Percentiles rank a stretch among this genome's conserved stretches.
phyloP scores from a whole-genome alignment of 345 rosid species.

The Camelina laxa region DNA sequence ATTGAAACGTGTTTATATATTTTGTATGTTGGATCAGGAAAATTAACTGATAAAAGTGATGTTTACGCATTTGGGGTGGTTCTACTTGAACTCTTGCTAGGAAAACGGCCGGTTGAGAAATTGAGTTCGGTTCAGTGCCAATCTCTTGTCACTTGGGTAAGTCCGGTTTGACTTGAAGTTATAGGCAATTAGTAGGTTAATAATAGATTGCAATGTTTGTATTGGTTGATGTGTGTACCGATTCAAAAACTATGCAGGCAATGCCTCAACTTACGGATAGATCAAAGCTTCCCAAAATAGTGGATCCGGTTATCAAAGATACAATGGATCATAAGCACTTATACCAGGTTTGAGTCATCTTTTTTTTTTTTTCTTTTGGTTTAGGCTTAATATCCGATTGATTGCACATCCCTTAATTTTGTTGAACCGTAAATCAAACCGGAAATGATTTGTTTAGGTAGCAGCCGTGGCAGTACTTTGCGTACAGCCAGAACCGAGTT shows the following conservation, averaged over 20 bases:
- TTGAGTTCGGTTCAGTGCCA: conserved; percentile 84
- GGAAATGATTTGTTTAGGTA: conserved; percentile 52
- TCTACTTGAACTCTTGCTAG: conserved; percentile 85
- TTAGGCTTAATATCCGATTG: not conserved
- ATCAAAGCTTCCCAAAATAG: conserved; percentile 75
- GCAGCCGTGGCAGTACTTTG: conserved; percentile 96
- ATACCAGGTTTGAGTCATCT: conserved; percentile 68
- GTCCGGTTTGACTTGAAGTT: conserved; percentile 2
- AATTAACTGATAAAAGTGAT: conserved; percentile 90
- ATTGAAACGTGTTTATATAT: not conserved
- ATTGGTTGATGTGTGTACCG: conserved; percentile 3
- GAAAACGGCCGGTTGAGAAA: conserved; percentile 89
- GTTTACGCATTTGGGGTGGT: conserved; percentile 94
- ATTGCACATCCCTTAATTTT: not conserved
- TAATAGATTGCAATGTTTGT: conserved; percentile 29
- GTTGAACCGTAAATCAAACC: not conserved
- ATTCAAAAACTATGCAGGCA: conserved; percentile 59
- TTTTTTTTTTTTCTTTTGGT: not conserved
- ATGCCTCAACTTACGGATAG: conserved; percentile 97
- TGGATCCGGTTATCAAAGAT: conserved; percentile 81
- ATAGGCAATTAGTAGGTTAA: not conserved
- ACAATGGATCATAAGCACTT: conserved; percentile 81
- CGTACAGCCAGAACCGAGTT: conserved; percentile 90
- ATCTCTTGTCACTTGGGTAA: conserved; percentile 94
- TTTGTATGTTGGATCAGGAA: conserved; percentile 52